Percentiles rank a stretch among this genome's conserved stretches.
phyloP scores from a whole-genome alignment of 2,329 filamentous ascomycete genomes.

The Colletotrichum echinochloae region DNA sequence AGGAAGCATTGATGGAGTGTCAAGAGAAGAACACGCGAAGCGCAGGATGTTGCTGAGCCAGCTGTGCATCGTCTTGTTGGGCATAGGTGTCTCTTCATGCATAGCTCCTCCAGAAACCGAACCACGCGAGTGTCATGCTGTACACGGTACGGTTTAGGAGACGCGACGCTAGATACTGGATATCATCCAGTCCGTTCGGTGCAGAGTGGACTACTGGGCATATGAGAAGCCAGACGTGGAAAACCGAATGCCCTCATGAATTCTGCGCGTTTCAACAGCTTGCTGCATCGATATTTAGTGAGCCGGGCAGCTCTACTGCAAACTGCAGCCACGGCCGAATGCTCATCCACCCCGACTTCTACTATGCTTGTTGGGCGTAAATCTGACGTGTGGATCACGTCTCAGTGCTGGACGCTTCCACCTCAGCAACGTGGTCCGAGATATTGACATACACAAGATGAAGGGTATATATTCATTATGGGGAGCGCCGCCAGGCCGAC shows the following conservation, averaged over 20 bases:
- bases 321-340: background rate
- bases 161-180: background rate
- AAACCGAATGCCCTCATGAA: background rate
- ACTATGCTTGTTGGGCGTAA: background rate
- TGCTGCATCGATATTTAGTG: background rate
- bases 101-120: background rate
- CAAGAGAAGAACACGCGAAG: background rate
- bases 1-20: background rate
- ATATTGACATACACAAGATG: background rate
- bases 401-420: background rate
- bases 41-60: background rate
- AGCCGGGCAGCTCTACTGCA: background rate
- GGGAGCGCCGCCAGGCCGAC: background rate
- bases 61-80: background rate
- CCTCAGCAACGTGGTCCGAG: background rate
- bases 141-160: too few relatives aligned
- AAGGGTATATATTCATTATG: constrained; percentile 28
- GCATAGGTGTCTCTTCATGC: background rate
- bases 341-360: background rate
- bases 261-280: too few relatives aligned
- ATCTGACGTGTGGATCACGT: too few relatives aligned
- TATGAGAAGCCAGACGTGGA: background rate
- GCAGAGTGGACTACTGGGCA: background rate
- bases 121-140: too few relatives aligned
- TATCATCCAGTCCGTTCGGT: background rate